Percentiles rank a stretch among this genome's conserved stretches.
phyloP scores from a whole-genome alignment of 306 rosid genomes.

The Arachis hypogaea region DNA sequence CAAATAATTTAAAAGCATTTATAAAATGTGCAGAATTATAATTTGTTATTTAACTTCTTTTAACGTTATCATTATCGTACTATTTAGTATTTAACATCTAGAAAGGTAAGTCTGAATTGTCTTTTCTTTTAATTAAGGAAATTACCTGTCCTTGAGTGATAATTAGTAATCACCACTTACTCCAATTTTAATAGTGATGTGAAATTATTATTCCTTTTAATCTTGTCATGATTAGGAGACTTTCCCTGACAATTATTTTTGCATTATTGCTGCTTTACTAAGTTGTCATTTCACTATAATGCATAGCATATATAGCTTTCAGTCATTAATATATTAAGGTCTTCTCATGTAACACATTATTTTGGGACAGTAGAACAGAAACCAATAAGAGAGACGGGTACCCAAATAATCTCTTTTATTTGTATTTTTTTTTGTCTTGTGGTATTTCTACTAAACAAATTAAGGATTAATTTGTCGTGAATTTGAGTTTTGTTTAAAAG shows the following conservation, averaged over 20 bases:
- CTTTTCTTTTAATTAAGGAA: neutral
- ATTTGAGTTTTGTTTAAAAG: no score
- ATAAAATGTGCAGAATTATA: neutral
- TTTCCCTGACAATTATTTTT: neutral
- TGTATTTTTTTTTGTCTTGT: no score
- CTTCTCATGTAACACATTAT: neutral
- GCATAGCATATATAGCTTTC: neutral
- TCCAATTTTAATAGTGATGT: neutral
- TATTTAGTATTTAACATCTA: neutral
- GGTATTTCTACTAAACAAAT: no score
- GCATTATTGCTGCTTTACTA: neutral
- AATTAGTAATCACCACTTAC: neutral
- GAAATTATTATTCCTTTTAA: neutral
- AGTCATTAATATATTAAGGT: neutral
- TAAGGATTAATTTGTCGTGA: no score
- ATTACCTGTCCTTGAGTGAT: neutral
- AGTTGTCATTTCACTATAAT: neutral
- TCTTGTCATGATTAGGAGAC: neutral
- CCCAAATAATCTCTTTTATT: no score
- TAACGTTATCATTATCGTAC: neutral
- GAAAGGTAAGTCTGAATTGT: neutral
- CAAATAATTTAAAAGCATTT: conserved; percentile 1
- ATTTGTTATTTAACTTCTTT: neutral
- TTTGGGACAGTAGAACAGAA: neutral
- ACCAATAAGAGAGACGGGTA: no score